Base-by-base conservation (phyloP, 1,284 basidiomycete species). In the Leccinum glutinopallens region DNA sequence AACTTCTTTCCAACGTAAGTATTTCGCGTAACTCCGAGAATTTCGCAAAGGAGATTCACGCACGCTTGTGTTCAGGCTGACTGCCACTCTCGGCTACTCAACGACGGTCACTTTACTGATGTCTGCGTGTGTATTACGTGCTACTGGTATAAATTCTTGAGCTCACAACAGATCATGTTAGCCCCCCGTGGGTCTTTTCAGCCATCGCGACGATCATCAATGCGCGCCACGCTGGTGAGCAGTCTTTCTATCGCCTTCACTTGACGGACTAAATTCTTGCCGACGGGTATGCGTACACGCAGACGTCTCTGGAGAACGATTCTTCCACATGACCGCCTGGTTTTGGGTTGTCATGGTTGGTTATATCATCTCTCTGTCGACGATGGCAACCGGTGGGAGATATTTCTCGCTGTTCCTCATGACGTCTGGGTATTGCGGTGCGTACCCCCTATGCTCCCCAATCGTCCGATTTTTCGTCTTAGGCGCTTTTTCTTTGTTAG, bases 1-100 rank as follows among this genome's bases (percentile, higher is more conserved):
- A 85, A 87, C 69, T 92, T 89, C 79, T 92, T 90, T 78, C 87
- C 87, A 33, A 89, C 87, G 84, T 87, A 67, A 59, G 81, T 76
- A 9, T 33, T 53, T 32, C 22, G 87, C 19, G 19, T 56, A 61
- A 81, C 85, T 91, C 75, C 35, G 85, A 22, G 32, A 41, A 8
- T 37, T 22, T 17, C 53, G 49, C 60, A 9, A 35, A 46, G 61
- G 10, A 67, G 57, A 37, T 61, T 62, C 54, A 33, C 88, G 32
- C 88, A 89, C 84, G n/a, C 41, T n/a, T 5, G 29, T 7, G 4
- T 54, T 35, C 15, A 87, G 88, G 0, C 77, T 91, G 55, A 86
- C 88, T 1, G 76, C 79, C 6, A 91, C 89, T 0, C 81, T 91
- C 19, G 88, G 88, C 9, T 91, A 85, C 76, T 77, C 72, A 41